phyloP scores from a whole-genome alignment of 305 asterid species.

The Coffea humblotiana region DNA sequence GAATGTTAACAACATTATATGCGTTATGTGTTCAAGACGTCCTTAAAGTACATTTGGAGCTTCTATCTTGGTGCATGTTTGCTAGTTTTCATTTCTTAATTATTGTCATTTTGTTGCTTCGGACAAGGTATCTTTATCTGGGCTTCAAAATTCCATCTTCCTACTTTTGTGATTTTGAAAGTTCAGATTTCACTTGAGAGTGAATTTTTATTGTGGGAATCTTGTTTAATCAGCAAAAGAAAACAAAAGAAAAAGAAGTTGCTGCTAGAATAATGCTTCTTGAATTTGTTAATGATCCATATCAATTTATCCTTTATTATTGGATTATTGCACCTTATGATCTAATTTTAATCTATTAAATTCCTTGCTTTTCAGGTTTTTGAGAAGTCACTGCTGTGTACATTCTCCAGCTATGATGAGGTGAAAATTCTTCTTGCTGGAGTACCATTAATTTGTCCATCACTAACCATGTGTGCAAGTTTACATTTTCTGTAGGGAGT shows the following conservation, averaged over 20 bases:
- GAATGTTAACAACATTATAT: background rate
- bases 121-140: background rate
- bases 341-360: background rate
- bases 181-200: background rate
- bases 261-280: background rate
- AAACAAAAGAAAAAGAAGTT: background rate
- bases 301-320: background rate
- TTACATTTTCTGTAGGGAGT: background rate
- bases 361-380: constrained; percentile 59
- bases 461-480: background rate
- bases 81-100: background rate
- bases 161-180: background rate
- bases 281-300: background rate
- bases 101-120: background rate
- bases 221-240: background rate
- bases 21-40: background rate
- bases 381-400: constrained; percentile 75
- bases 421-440: constrained; percentile 27
- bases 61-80: background rate
- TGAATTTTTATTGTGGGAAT: background rate
- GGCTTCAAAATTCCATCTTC: background rate
- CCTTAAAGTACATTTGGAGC: background rate
- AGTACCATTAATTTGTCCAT: background rate
- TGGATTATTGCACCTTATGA: background rate
- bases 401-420: constrained; percentile 80